phyloP scores from a whole-genome alignment of 208 protist species.

The Wallacemonas sp. region DNA sequence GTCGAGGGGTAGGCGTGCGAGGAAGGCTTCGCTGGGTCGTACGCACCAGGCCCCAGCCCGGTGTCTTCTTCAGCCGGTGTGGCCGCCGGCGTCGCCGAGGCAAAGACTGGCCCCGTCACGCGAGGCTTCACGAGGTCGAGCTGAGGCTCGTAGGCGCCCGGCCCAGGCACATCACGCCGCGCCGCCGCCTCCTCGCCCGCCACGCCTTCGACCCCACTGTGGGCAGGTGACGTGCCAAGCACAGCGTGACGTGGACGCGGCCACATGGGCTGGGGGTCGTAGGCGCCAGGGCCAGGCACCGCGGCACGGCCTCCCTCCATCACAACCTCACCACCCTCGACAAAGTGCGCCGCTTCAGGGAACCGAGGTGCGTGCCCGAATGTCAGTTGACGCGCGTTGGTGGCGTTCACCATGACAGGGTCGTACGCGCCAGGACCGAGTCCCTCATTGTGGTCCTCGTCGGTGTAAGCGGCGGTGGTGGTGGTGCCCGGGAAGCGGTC shows the following conservation, averaged over 20 bases:
- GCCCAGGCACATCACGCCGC: conserved; percentile 23
- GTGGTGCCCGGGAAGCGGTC: background rate
- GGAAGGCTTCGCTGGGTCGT: conserved; percentile 21
- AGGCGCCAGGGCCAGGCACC: conserved; percentile 53
- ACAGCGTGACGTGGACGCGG: background rate
- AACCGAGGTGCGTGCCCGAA: conserved; percentile 10
- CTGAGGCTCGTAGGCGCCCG: conserved; percentile 47
- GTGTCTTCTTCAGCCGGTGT: background rate
- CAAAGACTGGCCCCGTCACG: conserved; percentile 26
- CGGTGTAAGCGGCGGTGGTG: background rate
- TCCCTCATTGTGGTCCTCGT: conserved; percentile 6
- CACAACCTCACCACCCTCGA: background rate
- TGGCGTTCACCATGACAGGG: background rate
- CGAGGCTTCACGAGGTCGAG: conserved; percentile 11
- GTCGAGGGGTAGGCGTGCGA: conserved; percentile 17
- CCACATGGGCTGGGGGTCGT: conserved; percentile 26
- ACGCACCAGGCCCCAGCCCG: conserved; percentile 47
- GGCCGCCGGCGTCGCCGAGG: conserved; percentile 16
- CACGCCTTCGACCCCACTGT: conserved; percentile 1
- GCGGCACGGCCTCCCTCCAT: background rate
- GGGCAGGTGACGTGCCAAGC: conserved; percentile 22
- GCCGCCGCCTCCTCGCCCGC: background rate
- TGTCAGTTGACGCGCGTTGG: background rate
- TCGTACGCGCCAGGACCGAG: conserved; percentile 62
- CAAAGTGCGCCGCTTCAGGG: conserved; percentile 5